Conservation (phyloP, 2,329 filamentous ascomycete species). For the Epichloe hybrida region DNA sequence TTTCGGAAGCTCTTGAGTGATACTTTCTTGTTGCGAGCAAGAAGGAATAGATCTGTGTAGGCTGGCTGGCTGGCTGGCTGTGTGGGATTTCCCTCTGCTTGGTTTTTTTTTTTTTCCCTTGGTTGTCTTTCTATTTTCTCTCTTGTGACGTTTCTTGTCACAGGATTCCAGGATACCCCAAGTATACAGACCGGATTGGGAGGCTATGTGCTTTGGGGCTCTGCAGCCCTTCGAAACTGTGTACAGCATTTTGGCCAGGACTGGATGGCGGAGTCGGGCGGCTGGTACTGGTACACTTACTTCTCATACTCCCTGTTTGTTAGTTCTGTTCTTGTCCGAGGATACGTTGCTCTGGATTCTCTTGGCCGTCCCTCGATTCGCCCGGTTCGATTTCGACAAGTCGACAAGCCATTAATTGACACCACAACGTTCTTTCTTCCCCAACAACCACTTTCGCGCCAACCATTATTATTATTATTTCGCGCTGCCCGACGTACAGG, state of each 20-base stretch:
- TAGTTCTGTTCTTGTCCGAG: neutral
- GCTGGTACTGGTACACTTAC: conserved; percentile 9
- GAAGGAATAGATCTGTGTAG: neutral
- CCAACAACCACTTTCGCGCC: neutral
- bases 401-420: neutral
- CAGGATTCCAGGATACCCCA: conserved; percentile 22
- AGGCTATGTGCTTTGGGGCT: conserved; percentile 22
- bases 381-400: conserved; percentile 2
- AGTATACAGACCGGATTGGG: conserved; percentile 20
- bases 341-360: conserved; percentile 5
- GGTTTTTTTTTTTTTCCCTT: neutral
- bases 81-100: neutral
- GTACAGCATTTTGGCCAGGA: conserved; percentile 20
- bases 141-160: conserved; percentile 14
- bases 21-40: neutral
- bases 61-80: neutral
- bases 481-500: neutral
- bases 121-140: conserved; percentile 9
- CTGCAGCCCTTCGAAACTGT: conserved; percentile 16
- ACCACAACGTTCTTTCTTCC: neutral
- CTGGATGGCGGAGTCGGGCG: conserved; percentile 27
- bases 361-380: conserved; percentile 3
- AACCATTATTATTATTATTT: neutral
- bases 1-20: neutral
- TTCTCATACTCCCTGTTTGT: conserved; percentile 4